Evolutionary conservation across 116 monocot species (phyloP), one percentile per base, ranked within the genome.

Genomic region (Dioscorea cayenensis): DNA sequence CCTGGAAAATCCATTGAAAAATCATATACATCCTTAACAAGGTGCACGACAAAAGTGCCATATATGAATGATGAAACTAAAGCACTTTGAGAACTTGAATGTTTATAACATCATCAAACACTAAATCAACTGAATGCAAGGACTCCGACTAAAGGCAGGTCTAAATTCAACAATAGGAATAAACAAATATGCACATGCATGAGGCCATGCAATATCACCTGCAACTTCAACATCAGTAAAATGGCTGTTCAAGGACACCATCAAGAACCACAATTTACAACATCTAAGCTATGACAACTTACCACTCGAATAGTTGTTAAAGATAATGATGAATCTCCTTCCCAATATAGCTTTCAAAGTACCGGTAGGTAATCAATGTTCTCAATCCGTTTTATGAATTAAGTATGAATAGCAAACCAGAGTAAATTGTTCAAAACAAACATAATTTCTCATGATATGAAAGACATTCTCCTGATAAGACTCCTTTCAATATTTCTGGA

Each of bases 1-100:
- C 82, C 82, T 86, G 87, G 78, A 84, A 87, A 81, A 81, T 74
- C 66, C 16, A 79, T 60, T 25, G n/a, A 77, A 69, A 66, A 35
- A 75, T 87, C 81, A 81, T 78, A 67, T 67, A 82, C 68, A 50
- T 77, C 73, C 70, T 74, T 63, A 77, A 51, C 73, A 67, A 23
- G 28, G 52, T 66, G 60, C 8, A 51, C 50, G 1, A 25, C 68
- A 68, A 69, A 51, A 51, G 25, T 67, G 36, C 19, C 48, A 55
- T 1, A n/a, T 55, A 2, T 16, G 55, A 55, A 18, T 18, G n/a
- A 55, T n/a, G 55, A 55, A 55, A 55, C 55, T n/a, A 55, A 43
- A 55, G 55, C 17, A 16, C 16, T 55, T 55, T 55, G 55, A 55
- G 55, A n/a, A 55, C 14, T 55, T 5, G 55, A 55, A 18, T n/a